A percentile compares a stretch with the other conserved stretches of the same genome.
Evolutionary conservation across 768 basidiomycete genomes (phyloP).

Genomic region (Fomitopsis serialis): DNA sequence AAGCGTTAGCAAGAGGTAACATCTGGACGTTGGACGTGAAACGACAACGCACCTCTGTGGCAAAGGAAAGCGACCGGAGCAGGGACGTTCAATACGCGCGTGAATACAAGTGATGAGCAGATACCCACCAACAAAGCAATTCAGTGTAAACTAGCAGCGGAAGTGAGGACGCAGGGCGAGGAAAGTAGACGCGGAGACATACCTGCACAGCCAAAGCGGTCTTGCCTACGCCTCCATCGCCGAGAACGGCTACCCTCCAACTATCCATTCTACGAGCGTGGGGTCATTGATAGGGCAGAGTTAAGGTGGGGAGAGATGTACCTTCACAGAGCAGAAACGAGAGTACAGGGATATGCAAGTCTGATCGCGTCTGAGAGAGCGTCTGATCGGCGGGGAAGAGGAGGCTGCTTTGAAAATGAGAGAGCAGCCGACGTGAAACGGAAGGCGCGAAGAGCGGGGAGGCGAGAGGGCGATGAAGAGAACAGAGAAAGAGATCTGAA

Average conservation of each 20-base stretch:
- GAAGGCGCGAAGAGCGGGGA: slow-evolving; percentile 24
- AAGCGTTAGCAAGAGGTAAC: slow-evolving; percentile 1
- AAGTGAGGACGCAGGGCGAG: slow-evolving; percentile 2
- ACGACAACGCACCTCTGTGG: slow-evolving; percentile 11
- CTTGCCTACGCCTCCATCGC: slow-evolving; percentile 97
- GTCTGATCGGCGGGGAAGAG: slow-evolving; percentile 4
- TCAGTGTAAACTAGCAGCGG: slow-evolving; percentile 75
- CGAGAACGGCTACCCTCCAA: slow-evolving; percentile 93
- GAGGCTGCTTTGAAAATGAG: slow-evolving; percentile 6
- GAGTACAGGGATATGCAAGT: slow-evolving; percentile 17
- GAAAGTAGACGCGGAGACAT: slow-evolving; percentile 18
- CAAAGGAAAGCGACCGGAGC: not conserved
- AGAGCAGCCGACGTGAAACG: slow-evolving; percentile 28
- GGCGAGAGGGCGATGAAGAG: slow-evolving; percentile 33
- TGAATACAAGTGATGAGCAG: slow-evolving; percentile 24
- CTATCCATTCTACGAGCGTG: slow-evolving; percentile 62
- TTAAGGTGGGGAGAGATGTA: slow-evolving; percentile 8
- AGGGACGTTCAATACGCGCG: slow-evolving; percentile 6
- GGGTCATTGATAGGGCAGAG: slow-evolving; percentile 1
- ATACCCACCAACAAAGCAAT: slow-evolving; percentile 88
- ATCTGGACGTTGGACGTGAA: not conserved
- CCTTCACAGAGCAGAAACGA: slow-evolving; percentile 18
- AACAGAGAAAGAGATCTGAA: slow-evolving; percentile 34
- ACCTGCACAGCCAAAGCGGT: slow-evolving; percentile 95
- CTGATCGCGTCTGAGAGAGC: slow-evolving; percentile 12